phyloP scores from a whole-genome alignment of 2,329 filamentous ascomycete species.

The Kalaharituber pfeilii region DNA sequence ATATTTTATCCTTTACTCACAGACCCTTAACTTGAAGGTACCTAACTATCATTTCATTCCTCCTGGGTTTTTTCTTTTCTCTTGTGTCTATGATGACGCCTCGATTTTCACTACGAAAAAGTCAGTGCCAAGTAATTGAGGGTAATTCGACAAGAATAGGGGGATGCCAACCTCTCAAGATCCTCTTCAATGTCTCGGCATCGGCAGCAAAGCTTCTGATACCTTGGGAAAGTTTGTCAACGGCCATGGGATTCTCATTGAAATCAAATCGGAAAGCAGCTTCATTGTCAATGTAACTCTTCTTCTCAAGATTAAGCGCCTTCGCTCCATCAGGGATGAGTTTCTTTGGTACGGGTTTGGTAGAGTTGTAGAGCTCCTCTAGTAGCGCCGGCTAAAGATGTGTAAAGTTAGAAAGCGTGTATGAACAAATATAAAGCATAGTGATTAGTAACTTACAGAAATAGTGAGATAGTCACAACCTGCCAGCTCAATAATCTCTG shows the following conservation, averaged over 20 bases:
- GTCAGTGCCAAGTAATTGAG: no score
- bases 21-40: no score
- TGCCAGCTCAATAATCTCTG: conserved; percentile 95
- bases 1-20: no score
- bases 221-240: conserved; percentile 97
- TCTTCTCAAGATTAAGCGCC: conserved; percentile 64
- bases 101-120: no score
- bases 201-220: conserved; percentile 99
- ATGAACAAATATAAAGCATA: neutral
- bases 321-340: conserved; percentile 48
- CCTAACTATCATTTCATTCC: no score
- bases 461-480: conserved; percentile 99
- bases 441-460: conserved; percentile 43
- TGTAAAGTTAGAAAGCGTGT: neutral
- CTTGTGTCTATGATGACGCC: no score
- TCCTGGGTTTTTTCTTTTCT: no score
- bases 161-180: conserved; percentile 69
- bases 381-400: conserved; percentile 60
- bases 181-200: conserved; percentile 79
- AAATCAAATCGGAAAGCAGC: conserved; percentile 90
- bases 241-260: conserved; percentile 99
- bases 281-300: conserved; percentile 81
- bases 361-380: conserved; percentile 81
- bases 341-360: conserved; percentile 73
- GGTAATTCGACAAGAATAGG: no score